phyloP scores from a whole-genome alignment of 371 early-diverging fungal genomes.

The Funneliformis caledonium region DNA sequence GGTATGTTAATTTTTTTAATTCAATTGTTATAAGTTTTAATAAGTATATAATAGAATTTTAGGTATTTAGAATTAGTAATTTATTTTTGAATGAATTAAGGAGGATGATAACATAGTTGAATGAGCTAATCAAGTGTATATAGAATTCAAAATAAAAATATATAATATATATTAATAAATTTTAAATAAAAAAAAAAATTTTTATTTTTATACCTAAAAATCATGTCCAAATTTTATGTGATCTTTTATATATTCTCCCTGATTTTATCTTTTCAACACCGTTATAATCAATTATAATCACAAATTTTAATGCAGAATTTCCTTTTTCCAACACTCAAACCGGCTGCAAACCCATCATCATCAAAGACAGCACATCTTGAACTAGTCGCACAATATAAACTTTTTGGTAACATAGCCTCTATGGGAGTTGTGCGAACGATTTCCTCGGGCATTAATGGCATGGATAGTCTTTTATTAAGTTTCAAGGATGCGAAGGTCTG shows the following conservation, averaged over 20 bases:
- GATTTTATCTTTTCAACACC: not conserved
- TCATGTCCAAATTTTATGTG: not conserved
- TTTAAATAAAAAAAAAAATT: not conserved
- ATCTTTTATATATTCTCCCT: not conserved
- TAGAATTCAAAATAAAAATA: not conserved
- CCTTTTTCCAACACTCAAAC: conserved; percentile 53
- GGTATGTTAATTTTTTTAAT: not conserved
- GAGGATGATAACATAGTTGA: not conserved
- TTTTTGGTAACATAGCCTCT: conserved; percentile 83
- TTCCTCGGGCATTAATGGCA: conserved; percentile 69
- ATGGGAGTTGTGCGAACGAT: conserved; percentile 77
- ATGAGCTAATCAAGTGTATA: not conserved
- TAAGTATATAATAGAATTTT: not conserved
- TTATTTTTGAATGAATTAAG: not conserved
- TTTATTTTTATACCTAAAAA: not conserved
- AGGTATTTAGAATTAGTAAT: not conserved
- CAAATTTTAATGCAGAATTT: conserved; percentile 10
- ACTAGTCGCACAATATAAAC: conserved; percentile 71
- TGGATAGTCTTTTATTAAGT: conserved; percentile 83
- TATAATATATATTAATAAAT: not conserved
- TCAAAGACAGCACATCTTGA: conserved; percentile 72
- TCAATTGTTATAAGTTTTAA: not conserved
- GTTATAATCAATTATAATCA: not conserved
- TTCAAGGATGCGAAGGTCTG: conserved; percentile 94
- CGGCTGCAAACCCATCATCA: conserved; percentile 41